Evolutionary conservation across 2,329 filamentous ascomycete genomes (phyloP).

Genomic region (Metarhizium sp.): DNA sequence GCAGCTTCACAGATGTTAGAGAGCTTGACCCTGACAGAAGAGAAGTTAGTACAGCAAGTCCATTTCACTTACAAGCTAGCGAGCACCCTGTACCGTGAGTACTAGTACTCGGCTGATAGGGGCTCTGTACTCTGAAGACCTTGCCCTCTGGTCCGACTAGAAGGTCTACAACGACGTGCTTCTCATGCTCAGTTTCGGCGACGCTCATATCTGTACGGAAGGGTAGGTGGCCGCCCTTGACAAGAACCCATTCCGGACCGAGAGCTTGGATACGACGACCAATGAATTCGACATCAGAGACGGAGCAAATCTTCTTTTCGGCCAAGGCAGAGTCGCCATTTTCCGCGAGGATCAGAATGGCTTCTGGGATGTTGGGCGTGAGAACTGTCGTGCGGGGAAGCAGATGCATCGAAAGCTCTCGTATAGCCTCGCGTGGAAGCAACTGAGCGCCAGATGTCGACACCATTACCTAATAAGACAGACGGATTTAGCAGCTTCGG

Average conservation of each 20-base stretch:
- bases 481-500: background rate
- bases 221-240: conserved; percentile 89
- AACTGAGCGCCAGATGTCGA: conserved; percentile 69
- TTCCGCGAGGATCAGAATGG: conserved; percentile 51
- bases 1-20: conserved; percentile 41
- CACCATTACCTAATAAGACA: conserved; percentile 67
- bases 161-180: conserved; percentile 64
- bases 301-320: conserved; percentile 33
- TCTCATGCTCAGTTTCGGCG: conserved; percentile 49
- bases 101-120: conserved; percentile 64
- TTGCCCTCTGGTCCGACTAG: conserved; percentile 52
- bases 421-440: conserved; percentile 55
- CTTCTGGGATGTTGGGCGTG: conserved; percentile 73
- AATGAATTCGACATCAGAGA: conserved; percentile 59
- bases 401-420: conserved; percentile 47
- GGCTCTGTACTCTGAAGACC: conserved; percentile 56
- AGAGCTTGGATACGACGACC: conserved; percentile 57
- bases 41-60: too few species aligned
- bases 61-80: conserved; percentile 59
- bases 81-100: conserved; percentile 96
- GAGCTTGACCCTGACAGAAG: too few species aligned
- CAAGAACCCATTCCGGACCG: conserved; percentile 69
- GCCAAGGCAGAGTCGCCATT: conserved; percentile 26
- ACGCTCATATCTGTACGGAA: conserved; percentile 54
- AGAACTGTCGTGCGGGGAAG: conserved; percentile 59